These are phyloP conservation scores for Wallacemonas sp. DNA, from an alignment of 208 protist species.

Conservation along the genomic window DNA sequence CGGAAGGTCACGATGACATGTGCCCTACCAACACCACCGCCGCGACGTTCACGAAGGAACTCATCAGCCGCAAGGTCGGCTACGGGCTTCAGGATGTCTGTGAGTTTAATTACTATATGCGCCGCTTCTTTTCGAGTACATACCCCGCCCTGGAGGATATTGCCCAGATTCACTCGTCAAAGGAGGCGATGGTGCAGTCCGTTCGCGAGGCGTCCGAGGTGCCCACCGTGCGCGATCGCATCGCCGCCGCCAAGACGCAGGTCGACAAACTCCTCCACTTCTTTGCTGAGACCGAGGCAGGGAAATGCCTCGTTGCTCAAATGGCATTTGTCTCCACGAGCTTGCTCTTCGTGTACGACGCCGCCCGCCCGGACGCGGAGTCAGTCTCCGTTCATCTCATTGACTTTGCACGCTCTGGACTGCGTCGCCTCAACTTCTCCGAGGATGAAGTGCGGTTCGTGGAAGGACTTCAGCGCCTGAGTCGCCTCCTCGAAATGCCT, in stretches of 20 bases:
- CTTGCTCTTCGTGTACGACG: slow-evolving; percentile 72
- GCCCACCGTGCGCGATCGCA: slow-evolving; percentile 5
- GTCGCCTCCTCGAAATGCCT: neutral
- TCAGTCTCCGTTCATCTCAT: slow-evolving; percentile 47
- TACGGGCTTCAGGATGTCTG: slow-evolving; percentile 34
- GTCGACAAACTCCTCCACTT: slow-evolving; percentile 48
- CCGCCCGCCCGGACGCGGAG: slow-evolving; percentile 4
- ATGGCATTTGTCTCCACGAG: slow-evolving; percentile 80
- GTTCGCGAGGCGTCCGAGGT: slow-evolving; percentile 2
- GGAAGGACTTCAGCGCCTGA: slow-evolving; percentile 38
- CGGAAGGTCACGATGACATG: too few relatives aligned
- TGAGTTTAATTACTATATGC: slow-evolving; percentile 35
- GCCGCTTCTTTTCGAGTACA: slow-evolving; percentile 43
- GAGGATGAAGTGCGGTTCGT: slow-evolving; percentile 67
- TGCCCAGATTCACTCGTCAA: slow-evolving; percentile 1
- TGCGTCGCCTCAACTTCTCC: slow-evolving; percentile 61
- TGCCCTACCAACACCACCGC: too few relatives aligned
- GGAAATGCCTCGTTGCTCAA: slow-evolving; percentile 42
- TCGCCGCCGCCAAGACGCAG: slow-evolving; percentile 14
- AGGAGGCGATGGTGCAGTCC: slow-evolving; percentile 4
- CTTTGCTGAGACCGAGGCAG: slow-evolving; percentile 46
- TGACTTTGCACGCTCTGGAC: slow-evolving; percentile 66
- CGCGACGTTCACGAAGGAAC: slow-evolving; percentile 12
- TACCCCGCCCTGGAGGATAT: slow-evolving; percentile 11
- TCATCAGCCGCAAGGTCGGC: slow-evolving; percentile 32